Conservation (phyloP, 768 basidiomycete genomes). For the Leccinum arenicola region DNA sequence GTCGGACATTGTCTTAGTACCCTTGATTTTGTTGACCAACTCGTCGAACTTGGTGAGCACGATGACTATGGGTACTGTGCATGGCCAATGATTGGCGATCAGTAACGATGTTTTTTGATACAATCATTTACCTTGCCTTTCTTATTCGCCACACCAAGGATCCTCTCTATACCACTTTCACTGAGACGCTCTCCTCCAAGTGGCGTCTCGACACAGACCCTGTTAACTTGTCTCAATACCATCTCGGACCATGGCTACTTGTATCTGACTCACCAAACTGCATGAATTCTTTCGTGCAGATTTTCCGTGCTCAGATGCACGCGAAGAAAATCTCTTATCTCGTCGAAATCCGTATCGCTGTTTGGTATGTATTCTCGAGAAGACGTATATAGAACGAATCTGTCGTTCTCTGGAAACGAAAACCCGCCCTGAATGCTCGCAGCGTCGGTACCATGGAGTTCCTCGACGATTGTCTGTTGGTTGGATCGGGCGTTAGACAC, state of each 20-base stretch:
- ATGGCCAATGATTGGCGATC: neutral
- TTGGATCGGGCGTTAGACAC: neutral
- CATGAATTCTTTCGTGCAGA: neutral
- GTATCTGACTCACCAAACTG: neutral
- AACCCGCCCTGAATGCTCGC: neutral
- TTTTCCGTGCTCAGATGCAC: neutral
- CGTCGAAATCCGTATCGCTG: constrained; percentile 8
- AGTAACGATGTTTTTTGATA: neutral
- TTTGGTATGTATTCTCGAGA: constrained; percentile 3
- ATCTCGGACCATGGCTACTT: neutral
- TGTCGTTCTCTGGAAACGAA: constrained; percentile 1
- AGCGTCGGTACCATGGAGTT: neutral
- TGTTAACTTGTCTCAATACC: neutral
- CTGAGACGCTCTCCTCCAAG: constrained; percentile 5
- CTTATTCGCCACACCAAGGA: constrained; percentile 5
- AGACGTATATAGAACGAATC: constrained; percentile 7
- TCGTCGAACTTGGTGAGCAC: constrained; percentile 6
- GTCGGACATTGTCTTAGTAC: too few relatives aligned
- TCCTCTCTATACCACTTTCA: constrained; percentile 9
- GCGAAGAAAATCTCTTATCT: neutral
- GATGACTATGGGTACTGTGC: constrained; percentile 5
- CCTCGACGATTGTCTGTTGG: neutral
- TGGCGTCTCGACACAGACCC: constrained; percentile 8
- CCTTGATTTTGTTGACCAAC: neutral
- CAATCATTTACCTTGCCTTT: neutral